phyloP scores from a whole-genome alignment of 1,284 basidiomycete species.

The Ustilago hordei region DNA sequence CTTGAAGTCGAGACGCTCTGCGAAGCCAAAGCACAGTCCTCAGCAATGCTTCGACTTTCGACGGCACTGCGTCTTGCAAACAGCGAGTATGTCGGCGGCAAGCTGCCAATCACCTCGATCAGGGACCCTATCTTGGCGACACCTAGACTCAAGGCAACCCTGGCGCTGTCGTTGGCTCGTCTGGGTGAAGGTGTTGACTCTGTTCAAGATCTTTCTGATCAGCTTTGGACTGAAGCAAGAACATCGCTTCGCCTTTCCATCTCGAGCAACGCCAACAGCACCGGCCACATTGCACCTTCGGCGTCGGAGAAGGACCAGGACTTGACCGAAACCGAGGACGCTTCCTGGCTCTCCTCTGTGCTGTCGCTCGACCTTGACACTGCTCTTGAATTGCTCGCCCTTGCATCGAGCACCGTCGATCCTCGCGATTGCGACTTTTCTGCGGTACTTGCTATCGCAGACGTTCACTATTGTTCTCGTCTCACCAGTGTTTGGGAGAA shows the following conservation, averaged over 20 bases:
- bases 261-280: neutral
- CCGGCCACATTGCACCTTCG: constrained; percentile 3
- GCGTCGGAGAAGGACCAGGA: constrained; percentile 26
- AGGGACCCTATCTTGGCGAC: constrained; percentile 24
- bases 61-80: constrained; percentile 51
- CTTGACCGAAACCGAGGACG: constrained; percentile 18
- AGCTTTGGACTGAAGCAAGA: constrained; percentile 44
- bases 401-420: constrained; percentile 17
- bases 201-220: constrained; percentile 41
- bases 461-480: constrained; percentile 53
- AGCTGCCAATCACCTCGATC: neutral
- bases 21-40: constrained; percentile 41
- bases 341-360: constrained; percentile 54
- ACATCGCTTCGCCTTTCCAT: constrained; percentile 12
- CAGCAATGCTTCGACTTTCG: constrained; percentile 48
- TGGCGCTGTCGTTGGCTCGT: constrained; percentile 53
- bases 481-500: constrained; percentile 55
- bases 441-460: constrained; percentile 54
- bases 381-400: constrained; percentile 40
- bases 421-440: constrained; percentile 32
- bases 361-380: constrained; percentile 52
- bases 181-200: constrained; percentile 42
- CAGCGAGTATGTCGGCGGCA: constrained; percentile 26
- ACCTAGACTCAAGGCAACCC: constrained; percentile 40
- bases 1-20: constrained; percentile 58